phyloP scores from a whole-genome alignment of 371 early-diverging fungal genomes.

The Entomophthora muscae region DNA sequence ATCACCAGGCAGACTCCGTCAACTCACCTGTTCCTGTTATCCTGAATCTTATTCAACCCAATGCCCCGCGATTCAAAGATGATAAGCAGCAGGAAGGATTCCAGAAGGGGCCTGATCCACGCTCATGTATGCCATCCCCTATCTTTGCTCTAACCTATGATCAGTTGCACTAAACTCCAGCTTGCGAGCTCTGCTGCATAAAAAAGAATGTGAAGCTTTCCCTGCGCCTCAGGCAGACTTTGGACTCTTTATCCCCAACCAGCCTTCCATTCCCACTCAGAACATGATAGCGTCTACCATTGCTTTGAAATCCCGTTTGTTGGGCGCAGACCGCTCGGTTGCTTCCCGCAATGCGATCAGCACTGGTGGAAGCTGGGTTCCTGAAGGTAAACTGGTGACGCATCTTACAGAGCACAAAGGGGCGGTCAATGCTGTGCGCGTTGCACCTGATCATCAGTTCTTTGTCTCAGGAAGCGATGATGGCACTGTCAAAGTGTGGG shows the following conservation, averaged over 20 bases:
- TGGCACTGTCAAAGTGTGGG: constrained; percentile 78
- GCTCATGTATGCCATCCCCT: not conserved
- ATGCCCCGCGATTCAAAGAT: not conserved
- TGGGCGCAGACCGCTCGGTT: not conserved
- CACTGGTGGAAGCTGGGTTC: constrained; percentile 9
- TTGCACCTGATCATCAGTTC: constrained; percentile 56
- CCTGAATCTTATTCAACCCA: not conserved
- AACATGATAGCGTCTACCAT: constrained; percentile 13
- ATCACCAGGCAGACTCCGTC: not conserved
- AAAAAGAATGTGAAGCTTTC: constrained; percentile 4
- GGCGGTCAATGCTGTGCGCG: constrained; percentile 47
- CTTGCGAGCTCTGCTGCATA: not conserved
- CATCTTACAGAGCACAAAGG: constrained; percentile 72
- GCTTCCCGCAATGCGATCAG: not conserved
- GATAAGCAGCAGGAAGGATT: not conserved
- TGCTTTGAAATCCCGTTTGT: constrained; percentile 13
- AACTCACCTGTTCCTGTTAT: not conserved
- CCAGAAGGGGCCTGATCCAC: not conserved
- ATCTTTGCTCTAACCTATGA: not conserved
- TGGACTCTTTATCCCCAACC: constrained; percentile 4
- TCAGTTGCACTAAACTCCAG: not conserved
- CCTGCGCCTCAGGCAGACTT: not conserved
- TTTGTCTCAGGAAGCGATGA: constrained; percentile 78
- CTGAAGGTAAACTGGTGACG: constrained; percentile 45
- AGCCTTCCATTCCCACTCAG: constrained; percentile 13